phyloP scores from a whole-genome alignment of 768 basidiomycete genomes.

The Mycena alexandri region DNA sequence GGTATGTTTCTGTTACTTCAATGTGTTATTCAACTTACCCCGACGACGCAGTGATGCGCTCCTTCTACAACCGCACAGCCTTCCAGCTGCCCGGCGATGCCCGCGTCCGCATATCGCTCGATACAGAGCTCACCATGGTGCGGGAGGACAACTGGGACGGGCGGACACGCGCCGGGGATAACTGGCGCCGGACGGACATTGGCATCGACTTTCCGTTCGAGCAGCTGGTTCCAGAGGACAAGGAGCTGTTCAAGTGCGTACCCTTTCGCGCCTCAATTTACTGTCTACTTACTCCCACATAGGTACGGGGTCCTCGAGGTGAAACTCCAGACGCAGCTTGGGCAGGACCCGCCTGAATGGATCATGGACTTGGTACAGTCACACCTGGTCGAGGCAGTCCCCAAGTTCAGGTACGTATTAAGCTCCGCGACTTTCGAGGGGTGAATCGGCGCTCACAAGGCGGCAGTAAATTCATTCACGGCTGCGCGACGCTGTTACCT shows the following conservation, averaged over 20 bases:
- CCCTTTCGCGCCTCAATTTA: neutral
- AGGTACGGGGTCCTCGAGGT: constrained; percentile 96
- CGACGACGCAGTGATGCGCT: constrained; percentile 80
- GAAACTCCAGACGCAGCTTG: constrained; percentile 95
- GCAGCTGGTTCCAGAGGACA: constrained; percentile 80
- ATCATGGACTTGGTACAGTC: constrained; percentile 95
- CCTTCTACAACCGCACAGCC: constrained; percentile 98
- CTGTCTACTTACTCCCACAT: constrained; percentile 9
- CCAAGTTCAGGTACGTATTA: constrained; percentile 86
- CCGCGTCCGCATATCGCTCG: constrained; percentile 97
- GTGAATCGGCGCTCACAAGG: constrained; percentile 1
- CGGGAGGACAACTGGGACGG: constrained; percentile 99
- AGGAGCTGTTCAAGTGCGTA: constrained; percentile 89
- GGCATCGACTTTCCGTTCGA: constrained; percentile 94
- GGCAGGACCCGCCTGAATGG: constrained; percentile 97
- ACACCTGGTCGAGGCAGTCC: constrained; percentile 96
- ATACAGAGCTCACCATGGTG: constrained; percentile 94
- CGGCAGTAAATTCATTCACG: constrained; percentile 92
- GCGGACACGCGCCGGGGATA: constrained; percentile 76
- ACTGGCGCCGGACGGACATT: constrained; percentile 96
- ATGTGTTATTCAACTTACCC: neutral
- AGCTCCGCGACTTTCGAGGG: neutral
- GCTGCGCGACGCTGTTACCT: constrained; percentile 93
- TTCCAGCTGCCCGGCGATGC: constrained; percentile 99
- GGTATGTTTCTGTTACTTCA: constrained; percentile 56